These are phyloP conservation scores for Ceriops tagal DNA, from an alignment of 345 rosid genomes.

Conservation along the genomic window DNA sequence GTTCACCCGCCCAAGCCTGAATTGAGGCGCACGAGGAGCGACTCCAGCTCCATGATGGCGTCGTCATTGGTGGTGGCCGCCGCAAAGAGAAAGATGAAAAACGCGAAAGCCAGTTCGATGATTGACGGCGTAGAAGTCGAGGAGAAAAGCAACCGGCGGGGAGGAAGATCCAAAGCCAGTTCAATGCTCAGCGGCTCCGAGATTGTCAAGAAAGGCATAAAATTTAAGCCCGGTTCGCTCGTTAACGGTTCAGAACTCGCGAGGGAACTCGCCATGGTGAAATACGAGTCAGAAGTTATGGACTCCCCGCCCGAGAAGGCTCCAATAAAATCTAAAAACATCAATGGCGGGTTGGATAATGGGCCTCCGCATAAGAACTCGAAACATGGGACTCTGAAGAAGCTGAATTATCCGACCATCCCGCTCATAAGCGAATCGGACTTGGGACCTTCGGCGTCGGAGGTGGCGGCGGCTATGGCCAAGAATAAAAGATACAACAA, in stretches of 20 bases:
- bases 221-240: conserved; percentile 2
- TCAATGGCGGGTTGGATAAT: not conserved
- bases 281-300: not conserved
- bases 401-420: conserved; percentile 24
- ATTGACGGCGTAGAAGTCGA: conserved; percentile 28
- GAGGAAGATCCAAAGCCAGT: too few relatives aligned
- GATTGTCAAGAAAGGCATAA: conserved; percentile 1
- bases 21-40: conserved; percentile 74
- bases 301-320: not conserved
- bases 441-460: conserved; percentile 89
- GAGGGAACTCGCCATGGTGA: not conserved
- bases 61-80: conserved; percentile 20
- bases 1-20: conserved; percentile 36
- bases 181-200: conserved; percentile 18
- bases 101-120: conserved; percentile 27
- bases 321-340: not conserved
- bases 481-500: conserved; percentile 29
- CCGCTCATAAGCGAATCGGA: conserved; percentile 56
- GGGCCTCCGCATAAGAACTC: not conserved
- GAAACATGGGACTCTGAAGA: conserved; percentile 32
- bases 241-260: conserved; percentile 3
- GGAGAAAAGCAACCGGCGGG: conserved; percentile 9
- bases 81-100: conserved; percentile 22
- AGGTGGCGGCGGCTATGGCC: conserved; percentile 62
- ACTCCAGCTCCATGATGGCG: conserved; percentile 57